These are phyloP conservation scores for Diacronema lutheri DNA, from an alignment of 78 protist genomes.

Conservation along the genomic window DNA sequence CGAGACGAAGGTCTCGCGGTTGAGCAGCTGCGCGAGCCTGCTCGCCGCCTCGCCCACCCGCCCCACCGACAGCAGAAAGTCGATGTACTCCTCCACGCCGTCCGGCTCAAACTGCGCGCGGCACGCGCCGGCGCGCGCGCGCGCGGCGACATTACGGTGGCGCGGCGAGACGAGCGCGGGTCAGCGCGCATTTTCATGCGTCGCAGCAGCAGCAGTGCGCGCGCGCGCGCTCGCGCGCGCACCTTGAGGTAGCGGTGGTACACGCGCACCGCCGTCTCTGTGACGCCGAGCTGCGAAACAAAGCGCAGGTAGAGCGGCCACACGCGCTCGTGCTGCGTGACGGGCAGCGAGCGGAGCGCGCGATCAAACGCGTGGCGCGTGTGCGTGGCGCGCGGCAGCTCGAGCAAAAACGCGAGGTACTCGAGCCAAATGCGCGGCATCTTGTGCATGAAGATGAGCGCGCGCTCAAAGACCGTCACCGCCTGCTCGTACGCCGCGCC, in stretches of 20 bases:
- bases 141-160: too few relatives aligned
- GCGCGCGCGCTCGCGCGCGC: too few relatives aligned
- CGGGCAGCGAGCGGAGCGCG: constrained; percentile 93
- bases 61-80: constrained; percentile 52
- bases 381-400: constrained; percentile 70
- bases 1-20: constrained; percentile 69
- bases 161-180: neutral
- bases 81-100: constrained; percentile 86
- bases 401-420: constrained; percentile 70
- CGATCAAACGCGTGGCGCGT: constrained; percentile 84
- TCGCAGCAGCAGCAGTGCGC: too few relatives aligned
- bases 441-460: constrained; percentile 84
- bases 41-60: constrained; percentile 62
- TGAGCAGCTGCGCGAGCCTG: constrained; percentile 39
- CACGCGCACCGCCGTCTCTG: constrained; percentile 78
- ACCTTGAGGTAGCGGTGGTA: constrained; percentile 80
- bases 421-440: constrained; percentile 99
- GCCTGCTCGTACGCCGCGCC: neutral
- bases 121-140: neutral
- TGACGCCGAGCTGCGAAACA: constrained; percentile 42
- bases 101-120: constrained; percentile 68
- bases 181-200: too few relatives aligned
- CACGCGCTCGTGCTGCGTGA: constrained; percentile 92
- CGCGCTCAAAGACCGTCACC: constrained; percentile 60
- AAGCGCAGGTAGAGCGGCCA: constrained; percentile 86